Evolutionary conservation across 495 filamentous ascomycete genomes (phyloP).

Genomic region (Filosporella fistucella): DNA sequence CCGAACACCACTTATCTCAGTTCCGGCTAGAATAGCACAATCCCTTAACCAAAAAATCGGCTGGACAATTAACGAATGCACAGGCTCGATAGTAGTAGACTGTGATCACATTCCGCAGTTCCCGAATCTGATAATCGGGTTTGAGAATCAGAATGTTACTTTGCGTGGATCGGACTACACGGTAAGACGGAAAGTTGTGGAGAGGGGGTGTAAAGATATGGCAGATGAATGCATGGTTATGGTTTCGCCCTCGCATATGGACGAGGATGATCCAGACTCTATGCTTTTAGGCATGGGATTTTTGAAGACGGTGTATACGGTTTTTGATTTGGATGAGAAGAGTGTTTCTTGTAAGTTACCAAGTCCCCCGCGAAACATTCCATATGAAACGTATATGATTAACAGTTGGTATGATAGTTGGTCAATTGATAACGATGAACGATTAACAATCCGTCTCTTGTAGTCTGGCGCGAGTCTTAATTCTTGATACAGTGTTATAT

Average conservation of each 20-base stretch:
- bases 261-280: neutral
- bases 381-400: too few species aligned
- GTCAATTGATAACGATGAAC: too few species aligned
- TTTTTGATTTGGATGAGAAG: constrained; percentile 9
- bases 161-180: constrained; percentile 1
- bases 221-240: constrained; percentile 1
- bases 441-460: too few species aligned
- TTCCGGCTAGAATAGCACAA: neutral
- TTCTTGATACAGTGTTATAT: too few species aligned
- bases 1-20: neutral
- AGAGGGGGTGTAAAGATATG: neutral
- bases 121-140: constrained; percentile 1
- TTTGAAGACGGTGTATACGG: neutral
- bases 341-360: constrained; percentile 8
- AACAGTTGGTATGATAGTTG: too few species aligned
- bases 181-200: neutral
- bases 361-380: too few species aligned
- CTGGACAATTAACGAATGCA: neutral
- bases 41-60: neutral
- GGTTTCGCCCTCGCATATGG: neutral
- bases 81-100: neutral
- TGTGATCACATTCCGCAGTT: neutral
- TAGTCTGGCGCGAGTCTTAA: too few species aligned
- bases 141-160: constrained; percentile 2
- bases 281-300: neutral